Evolutionary conservation across 495 filamentous ascomycete genomes (phyloP).

Genomic region (Aspergillus biplanus): DNA sequence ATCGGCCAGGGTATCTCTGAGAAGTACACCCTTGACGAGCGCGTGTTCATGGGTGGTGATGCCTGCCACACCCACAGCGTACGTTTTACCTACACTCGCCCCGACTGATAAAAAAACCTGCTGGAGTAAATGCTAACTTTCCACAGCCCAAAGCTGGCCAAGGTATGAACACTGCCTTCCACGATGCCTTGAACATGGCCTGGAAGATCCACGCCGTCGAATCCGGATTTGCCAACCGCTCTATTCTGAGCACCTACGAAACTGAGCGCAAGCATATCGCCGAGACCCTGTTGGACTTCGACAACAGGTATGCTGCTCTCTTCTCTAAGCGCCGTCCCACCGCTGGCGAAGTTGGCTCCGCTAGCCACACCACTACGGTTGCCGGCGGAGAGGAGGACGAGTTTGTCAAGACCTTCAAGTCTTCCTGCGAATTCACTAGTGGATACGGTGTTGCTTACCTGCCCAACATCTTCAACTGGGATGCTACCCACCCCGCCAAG

Average conservation of each 20-base stretch:
- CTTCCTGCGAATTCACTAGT: slow-evolving; percentile 65
- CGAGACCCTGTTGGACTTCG: slow-evolving; percentile 72
- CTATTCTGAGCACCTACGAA: slow-evolving; percentile 70
- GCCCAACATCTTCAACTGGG: slow-evolving; percentile 70
- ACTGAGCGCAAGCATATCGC: slow-evolving; percentile 72
- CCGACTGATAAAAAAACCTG: neutral
- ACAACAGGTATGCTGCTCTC: slow-evolving; percentile 65
- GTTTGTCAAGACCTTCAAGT: slow-evolving; percentile 69
- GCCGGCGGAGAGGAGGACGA: slow-evolving; percentile 54
- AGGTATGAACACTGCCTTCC: slow-evolving; percentile 57
- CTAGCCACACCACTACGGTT: slow-evolving; percentile 38
- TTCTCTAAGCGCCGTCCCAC: slow-evolving; percentile 65
- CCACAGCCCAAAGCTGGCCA: slow-evolving; percentile 64
- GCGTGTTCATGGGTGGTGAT: slow-evolving; percentile 65
- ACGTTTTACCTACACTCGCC: slow-evolving; percentile 27
- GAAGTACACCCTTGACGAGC: slow-evolving; percentile 58
- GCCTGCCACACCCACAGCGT: slow-evolving; percentile 70
- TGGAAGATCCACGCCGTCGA: slow-evolving; percentile 80
- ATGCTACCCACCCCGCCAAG: slow-evolving; percentile 69
- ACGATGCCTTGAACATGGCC: slow-evolving; percentile 70
- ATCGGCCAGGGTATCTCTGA: slow-evolving; percentile 68
- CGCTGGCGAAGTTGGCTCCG: slow-evolving; percentile 58
- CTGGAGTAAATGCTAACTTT: slow-evolving; percentile 31
- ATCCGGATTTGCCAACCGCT: slow-evolving; percentile 59
- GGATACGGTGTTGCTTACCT: slow-evolving; percentile 68